phyloP scores from a whole-genome alignment of 306 rosid genomes.

The Cicer pinnatifidum region DNA sequence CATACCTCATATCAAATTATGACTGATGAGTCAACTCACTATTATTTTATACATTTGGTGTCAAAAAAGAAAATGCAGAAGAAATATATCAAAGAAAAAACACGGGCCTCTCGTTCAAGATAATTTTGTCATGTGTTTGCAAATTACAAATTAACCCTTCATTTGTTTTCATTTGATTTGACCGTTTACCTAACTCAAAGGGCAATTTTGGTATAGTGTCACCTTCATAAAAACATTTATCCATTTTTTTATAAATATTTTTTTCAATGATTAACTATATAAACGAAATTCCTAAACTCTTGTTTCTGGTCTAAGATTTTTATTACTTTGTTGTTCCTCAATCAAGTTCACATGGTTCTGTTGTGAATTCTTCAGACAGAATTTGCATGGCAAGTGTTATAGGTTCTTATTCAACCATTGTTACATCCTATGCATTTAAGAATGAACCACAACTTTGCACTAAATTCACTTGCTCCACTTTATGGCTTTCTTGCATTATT shows the following conservation, averaged over 20 bases:
- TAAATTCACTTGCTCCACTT: slow-evolving; percentile 37
- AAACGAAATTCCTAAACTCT: slow-evolving; percentile 24
- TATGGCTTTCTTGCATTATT: slow-evolving; percentile 36
- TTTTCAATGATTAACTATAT: slow-evolving; percentile 45
- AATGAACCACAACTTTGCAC: slow-evolving; percentile 47
- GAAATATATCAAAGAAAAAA: slow-evolving; percentile 29
- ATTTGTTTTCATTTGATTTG: slow-evolving; percentile 16
- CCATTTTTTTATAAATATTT: not conserved
- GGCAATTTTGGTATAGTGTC: slow-evolving; percentile 28
- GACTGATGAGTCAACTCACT: too few relatives aligned
- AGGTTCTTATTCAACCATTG: slow-evolving; percentile 52
- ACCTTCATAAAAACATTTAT: slow-evolving; percentile 19
- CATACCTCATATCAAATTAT: too few relatives aligned
- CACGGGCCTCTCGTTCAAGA: slow-evolving; percentile 41
- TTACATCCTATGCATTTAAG: slow-evolving; percentile 50
- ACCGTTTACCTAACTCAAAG: slow-evolving; percentile 22
- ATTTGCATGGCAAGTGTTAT: slow-evolving; percentile 65
- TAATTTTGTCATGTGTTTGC: slow-evolving; percentile 31
- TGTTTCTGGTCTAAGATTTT: slow-evolving; percentile 23
- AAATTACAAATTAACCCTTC: slow-evolving; percentile 23
- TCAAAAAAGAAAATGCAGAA: too few relatives aligned
- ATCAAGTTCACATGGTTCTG: not conserved
- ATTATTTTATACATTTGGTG: too few relatives aligned
- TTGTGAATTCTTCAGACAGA: slow-evolving; percentile 27
- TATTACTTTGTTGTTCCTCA: not conserved